These are phyloP conservation scores for Hypoxylon sp. DNA, from an alignment of 2,329 filamentous ascomycete species.

Conservation along the genomic window DNA sequence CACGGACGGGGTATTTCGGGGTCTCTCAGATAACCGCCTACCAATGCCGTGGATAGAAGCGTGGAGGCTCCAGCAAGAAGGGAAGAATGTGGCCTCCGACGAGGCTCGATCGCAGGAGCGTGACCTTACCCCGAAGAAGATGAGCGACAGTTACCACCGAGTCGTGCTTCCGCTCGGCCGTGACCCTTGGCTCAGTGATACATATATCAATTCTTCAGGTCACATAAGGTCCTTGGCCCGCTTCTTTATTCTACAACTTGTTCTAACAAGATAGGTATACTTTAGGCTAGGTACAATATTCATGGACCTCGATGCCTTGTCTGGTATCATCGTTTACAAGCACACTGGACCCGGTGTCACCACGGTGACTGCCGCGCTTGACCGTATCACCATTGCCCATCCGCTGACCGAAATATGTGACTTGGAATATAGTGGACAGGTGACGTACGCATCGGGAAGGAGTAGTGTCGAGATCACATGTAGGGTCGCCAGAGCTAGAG, in stretches of 20 bases:
- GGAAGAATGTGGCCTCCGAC: slow-evolving; percentile 48
- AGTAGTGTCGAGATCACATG: slow-evolving; percentile 82
- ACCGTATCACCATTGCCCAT: slow-evolving; percentile 72
- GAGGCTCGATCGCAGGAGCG: slow-evolving; percentile 59
- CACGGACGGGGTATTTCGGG: slow-evolving; percentile 59
- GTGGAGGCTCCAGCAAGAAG: slow-evolving; percentile 68
- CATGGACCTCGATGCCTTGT: slow-evolving; percentile 85
- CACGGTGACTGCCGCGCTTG: slow-evolving; percentile 65
- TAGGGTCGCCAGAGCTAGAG: slow-evolving; percentile 78
- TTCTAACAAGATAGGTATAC: slow-evolving; percentile 14
- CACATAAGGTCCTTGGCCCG: slow-evolving; percentile 73
- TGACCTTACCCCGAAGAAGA: slow-evolving; percentile 75
- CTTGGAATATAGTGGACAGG: slow-evolving; percentile 76
- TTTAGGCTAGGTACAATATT: slow-evolving; percentile 77
- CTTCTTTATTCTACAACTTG: slow-evolving; percentile 1
- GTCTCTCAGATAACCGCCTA: slow-evolving; percentile 55
- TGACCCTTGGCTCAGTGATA: slow-evolving; percentile 83
- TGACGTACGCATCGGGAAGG: slow-evolving; percentile 78
- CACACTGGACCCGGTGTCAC: slow-evolving; percentile 71
- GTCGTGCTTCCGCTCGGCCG: slow-evolving; percentile 78
- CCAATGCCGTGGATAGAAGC: slow-evolving; percentile 79
- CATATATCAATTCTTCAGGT: slow-evolving; percentile 82
- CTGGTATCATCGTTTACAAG: slow-evolving; percentile 82
- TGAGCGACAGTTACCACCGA: slow-evolving; percentile 79
- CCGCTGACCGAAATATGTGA: slow-evolving; percentile 84